phyloP scores from a whole-genome alignment of 176 grass and related monocot genomes.

The bread wheat (Triticum aestivum) region IWGSC_CS_RefSeq_v2.1 NC_057803.1:73100802-73101301 shows the following conservation, averaged over 20 bases:
- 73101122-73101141: background rate
- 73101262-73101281: too few species aligned
- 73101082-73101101: background rate
- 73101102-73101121: background rate
- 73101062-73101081: conserved; percentile 10
- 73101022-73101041: conserved; percentile 36
- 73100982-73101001: conserved; percentile 35
- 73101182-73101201: background rate
- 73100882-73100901: conserved; percentile 5
- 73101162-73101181: background rate
- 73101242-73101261: too few species aligned
- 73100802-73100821: background rate
- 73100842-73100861: background rate
- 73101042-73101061: background rate
- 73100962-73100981: conserved; percentile 18
- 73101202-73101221: background rate
- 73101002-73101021: conserved; percentile 17
- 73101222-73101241: too few species aligned
- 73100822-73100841: conserved; percentile 24
- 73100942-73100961: conserved; percentile 36
- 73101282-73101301: too few species aligned
- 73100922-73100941: background rate
- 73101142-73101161: background rate
- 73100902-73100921: conserved; percentile 15
- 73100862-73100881: background rate